Percentiles rank a stretch among this genome's conserved stretches.
Conservation (phyloP, 352 stramenopile genomes). For the Globisporangium sylvaticum region DNA sequence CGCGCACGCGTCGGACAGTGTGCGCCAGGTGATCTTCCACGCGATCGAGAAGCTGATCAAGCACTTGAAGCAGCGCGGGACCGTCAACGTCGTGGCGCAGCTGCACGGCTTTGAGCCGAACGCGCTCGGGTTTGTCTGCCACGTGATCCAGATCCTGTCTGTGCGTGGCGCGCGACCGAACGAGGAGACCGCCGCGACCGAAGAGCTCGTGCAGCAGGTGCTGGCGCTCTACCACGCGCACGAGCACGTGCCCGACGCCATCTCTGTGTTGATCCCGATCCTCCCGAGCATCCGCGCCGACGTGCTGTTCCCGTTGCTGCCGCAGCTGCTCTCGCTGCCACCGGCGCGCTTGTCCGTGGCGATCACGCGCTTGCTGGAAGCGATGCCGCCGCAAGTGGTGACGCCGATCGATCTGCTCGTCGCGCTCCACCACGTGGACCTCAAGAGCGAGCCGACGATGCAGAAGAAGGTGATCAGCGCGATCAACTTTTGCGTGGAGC, state of each 20-base stretch:
- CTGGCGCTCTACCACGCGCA: constrained; percentile 60
- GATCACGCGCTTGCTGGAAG: constrained; percentile 68
- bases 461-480: constrained; percentile 77
- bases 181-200: constrained; percentile 29
- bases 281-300: constrained; percentile 52
- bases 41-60: constrained; percentile 86
- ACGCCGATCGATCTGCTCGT: constrained; percentile 68
- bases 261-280: constrained; percentile 68
- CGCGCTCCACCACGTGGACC: constrained; percentile 70
- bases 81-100: constrained; percentile 56
- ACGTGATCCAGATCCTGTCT: constrained; percentile 75
- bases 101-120: constrained; percentile 57
- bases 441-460: constrained; percentile 59
- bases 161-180: constrained; percentile 29
- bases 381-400: constrained; percentile 62
- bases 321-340: constrained; percentile 50
- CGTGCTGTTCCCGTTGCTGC: constrained; percentile 58
- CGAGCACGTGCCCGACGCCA: constrained; percentile 50
- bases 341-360: constrained; percentile 52
- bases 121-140: constrained; percentile 62
- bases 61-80: constrained; percentile 66
- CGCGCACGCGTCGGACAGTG: constrained; percentile 48
- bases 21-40: constrained; percentile 65
- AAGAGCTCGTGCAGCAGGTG: constrained; percentile 60
- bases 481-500: constrained; percentile 78